Evolutionary conservation across 768 basidiomycete species (phyloP).

Genomic region (Lactarius pseudohatsudake): DNA sequence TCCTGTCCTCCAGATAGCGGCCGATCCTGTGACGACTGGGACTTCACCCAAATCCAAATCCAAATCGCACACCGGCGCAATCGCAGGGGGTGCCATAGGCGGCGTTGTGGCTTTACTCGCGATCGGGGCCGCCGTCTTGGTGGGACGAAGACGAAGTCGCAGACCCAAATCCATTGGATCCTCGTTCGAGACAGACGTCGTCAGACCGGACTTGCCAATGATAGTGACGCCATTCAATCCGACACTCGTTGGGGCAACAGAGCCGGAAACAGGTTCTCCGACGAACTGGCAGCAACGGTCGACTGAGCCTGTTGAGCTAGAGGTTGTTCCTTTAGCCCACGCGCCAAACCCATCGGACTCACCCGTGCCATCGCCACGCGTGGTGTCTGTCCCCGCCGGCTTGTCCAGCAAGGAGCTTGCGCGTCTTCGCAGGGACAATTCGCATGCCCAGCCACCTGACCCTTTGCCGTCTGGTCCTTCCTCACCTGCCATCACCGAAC

Average conservation of each 20-base stretch:
- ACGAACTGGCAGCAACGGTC: not conserved
- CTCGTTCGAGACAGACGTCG: not conserved
- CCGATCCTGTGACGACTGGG: not conserved
- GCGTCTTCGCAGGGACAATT: constrained; percentile 9
- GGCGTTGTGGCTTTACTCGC: constrained; percentile 9
- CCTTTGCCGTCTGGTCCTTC: not conserved
- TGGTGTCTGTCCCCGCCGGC: not conserved
- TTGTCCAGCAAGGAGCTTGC: constrained; percentile 22
- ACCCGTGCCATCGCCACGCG: not conserved
- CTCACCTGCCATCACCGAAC: not conserved
- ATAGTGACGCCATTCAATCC: constrained; percentile 12
- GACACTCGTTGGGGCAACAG: not conserved
- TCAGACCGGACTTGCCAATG: not conserved
- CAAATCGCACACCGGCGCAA: constrained; percentile 15
- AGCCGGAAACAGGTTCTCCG: not conserved
- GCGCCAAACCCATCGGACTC: not conserved
- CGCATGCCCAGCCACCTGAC: not conserved
- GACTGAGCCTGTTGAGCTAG: not conserved
- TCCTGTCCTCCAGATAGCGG: constrained; percentile 1
- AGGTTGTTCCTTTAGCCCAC: not conserved
- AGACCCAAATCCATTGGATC: not conserved
- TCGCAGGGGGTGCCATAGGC: constrained; percentile 26
- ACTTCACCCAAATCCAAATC: not conserved
- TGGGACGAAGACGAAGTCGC: constrained; percentile 3
- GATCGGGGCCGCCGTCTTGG: not conserved